These are phyloP conservation scores for Kalanchoe fedtschenkoi DNA, from an alignment of 164 flowering plant species.

Conservation along the genomic window DNA sequence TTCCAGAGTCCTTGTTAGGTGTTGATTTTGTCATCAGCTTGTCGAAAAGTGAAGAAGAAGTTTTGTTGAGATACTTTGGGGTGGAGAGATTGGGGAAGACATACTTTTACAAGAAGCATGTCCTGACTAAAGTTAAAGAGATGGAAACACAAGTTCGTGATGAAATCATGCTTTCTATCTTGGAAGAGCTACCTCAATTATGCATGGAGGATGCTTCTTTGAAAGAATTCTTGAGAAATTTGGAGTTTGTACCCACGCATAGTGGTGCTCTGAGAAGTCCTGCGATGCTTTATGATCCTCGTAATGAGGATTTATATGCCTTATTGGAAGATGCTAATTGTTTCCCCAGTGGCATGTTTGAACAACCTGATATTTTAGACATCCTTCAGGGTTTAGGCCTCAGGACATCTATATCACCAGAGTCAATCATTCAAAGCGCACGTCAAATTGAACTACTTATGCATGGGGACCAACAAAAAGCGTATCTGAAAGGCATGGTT, in stretches of 20 bases:
- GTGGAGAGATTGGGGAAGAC: conserved; percentile 73
- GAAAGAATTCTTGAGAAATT: conserved; percentile 45
- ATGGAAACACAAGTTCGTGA: conserved; percentile 64
- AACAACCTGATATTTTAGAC: conserved; percentile 56
- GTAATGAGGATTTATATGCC: conserved; percentile 79
- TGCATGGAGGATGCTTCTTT: conserved; percentile 59
- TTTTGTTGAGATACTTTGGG: conserved; percentile 58
- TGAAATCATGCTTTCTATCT: conserved; percentile 57
- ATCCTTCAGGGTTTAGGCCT: conserved; percentile 87
- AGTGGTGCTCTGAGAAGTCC: conserved; percentile 57
- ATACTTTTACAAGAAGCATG: conserved; percentile 48
- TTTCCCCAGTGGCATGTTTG: conserved; percentile 65
- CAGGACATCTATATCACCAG: conserved; percentile 61
- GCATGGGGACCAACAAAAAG: conserved; percentile 54
- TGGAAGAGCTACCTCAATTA: conserved; percentile 73
- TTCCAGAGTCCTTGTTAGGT: conserved; percentile 46
- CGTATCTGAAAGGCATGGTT: conserved; percentile 62
- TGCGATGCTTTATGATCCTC: conserved; percentile 72
- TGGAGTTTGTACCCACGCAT: conserved; percentile 70
- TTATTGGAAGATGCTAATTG: conserved; percentile 67
- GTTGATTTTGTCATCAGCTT: conserved; percentile 48
- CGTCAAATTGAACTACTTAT: conserved; percentile 51
- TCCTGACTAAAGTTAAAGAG: conserved; percentile 40
- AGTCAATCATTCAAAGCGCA: conserved; percentile 70
- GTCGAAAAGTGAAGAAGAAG: conserved; percentile 54